Evolutionary conservation across 73 alveolate species (phyloP).

Genomic region (Paramecium sonneborni): DNA sequence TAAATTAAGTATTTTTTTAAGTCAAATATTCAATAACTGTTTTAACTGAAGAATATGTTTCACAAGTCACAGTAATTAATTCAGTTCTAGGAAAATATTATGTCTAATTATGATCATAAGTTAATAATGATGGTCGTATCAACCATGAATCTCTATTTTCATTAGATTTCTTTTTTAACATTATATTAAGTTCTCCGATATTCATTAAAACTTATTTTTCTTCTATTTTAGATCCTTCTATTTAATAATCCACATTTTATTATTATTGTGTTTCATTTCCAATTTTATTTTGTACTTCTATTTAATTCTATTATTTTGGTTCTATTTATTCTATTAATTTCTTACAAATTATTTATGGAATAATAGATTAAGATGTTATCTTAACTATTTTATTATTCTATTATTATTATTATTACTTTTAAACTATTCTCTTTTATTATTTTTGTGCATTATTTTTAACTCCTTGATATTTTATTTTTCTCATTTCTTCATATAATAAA

Average conservation of each 20-base stretch:
- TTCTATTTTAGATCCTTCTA: not conserved
- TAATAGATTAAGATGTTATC: not conserved
- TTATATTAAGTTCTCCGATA: constrained; percentile 5
- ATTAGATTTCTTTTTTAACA: not conserved
- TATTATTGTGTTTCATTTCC: not conserved
- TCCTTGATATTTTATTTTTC: not conserved
- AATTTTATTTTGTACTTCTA: not conserved
- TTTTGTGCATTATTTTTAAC: not conserved
- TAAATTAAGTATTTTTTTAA: not conserved
- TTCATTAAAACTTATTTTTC: not conserved
- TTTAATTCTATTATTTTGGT: not conserved
- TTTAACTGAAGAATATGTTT: not conserved
- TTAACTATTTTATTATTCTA: not conserved
- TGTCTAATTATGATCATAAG: not conserved
- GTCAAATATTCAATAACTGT: not conserved
- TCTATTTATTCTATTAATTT: not conserved
- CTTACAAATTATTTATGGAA: not conserved
- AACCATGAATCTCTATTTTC: not conserved
- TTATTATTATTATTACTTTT: not conserved
- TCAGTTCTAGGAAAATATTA: not conserved
- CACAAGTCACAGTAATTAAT: not conserved
- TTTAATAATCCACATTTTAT: not conserved
- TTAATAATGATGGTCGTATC: not conserved
- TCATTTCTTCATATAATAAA: not conserved
- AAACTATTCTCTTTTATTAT: not conserved